phyloP scores from a whole-genome alignment of 2,329 filamentous ascomycete genomes.

The Malbranchea zuffiana region DNA sequence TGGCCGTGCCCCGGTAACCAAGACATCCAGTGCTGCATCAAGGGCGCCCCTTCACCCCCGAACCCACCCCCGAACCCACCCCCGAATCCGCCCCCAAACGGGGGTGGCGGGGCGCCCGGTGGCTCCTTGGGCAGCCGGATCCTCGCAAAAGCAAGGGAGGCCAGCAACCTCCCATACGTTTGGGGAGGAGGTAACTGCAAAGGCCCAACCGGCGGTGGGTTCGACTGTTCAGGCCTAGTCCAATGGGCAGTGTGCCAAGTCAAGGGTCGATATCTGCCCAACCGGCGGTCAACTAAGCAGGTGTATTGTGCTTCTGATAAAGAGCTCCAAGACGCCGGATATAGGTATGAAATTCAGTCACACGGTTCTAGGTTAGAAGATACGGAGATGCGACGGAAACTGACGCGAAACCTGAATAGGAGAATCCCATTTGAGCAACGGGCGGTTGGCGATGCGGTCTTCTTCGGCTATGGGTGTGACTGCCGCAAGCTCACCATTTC shows the following conservation, averaged over 20 bases:
- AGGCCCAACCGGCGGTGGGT: constrained; percentile 20
- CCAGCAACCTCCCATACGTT: constrained; percentile 31
- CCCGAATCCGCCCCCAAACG: too few relatives aligned
- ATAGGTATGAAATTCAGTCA: constrained; percentile 18
- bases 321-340: constrained; percentile 16
- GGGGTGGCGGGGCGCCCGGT: too few relatives aligned
- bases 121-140: constrained; percentile 26
- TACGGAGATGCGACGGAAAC: too few relatives aligned
- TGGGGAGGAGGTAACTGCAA: constrained; percentile 23
- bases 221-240: constrained; percentile 22
- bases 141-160: constrained; percentile 40
- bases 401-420: too few relatives aligned
- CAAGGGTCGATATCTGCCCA: constrained; percentile 20
- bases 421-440: too few relatives aligned
- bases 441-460: constrained; percentile 22
- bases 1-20: constrained; percentile 1
- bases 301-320: constrained; percentile 21
- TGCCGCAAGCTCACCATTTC: constrained; percentile 13
- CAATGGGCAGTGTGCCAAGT: constrained; percentile 23
- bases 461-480: constrained; percentile 16
- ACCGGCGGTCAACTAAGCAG: constrained; percentile 16
- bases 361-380: too few relatives aligned
- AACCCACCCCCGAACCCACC: too few relatives aligned
- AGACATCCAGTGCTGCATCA: constrained; percentile 3
- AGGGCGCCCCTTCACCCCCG: too few relatives aligned